Percentiles rank a stretch among this genome's conserved stretches.
phyloP scores from a whole-genome alignment of 2,329 filamentous ascomycete species.

The Curvularia spicifera region DNA sequence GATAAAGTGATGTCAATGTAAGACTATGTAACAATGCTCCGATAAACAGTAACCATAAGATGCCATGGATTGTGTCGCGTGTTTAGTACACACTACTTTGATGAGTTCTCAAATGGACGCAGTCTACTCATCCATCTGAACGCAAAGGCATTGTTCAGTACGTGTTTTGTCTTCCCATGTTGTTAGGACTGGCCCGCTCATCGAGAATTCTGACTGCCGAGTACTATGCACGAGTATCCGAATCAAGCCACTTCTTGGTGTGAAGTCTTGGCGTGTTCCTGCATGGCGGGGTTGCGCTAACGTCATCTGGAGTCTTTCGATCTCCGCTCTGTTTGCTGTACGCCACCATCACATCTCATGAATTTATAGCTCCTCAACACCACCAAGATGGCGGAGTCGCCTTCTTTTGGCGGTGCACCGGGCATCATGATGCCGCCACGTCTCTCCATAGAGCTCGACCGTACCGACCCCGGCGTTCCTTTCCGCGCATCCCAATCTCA shows the following conservation, averaged over 20 bases:
- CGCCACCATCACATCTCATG: constrained; percentile 12
- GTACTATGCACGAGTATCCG: neutral
- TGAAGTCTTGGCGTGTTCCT: constrained; percentile 6
- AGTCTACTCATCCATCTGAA: neutral
- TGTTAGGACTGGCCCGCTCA: neutral
- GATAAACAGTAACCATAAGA: neutral
- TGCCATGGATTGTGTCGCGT: neutral
- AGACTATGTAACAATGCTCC: neutral
- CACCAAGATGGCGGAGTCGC: constrained; percentile 34
- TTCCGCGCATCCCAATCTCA: constrained; percentile 78
- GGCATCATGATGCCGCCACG: constrained; percentile 44
- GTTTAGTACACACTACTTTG: too few species aligned
- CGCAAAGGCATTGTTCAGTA: neutral
- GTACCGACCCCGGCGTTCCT: constrained; percentile 67
- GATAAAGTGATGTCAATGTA: neutral
- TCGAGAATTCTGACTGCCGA: neutral
- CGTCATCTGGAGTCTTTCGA: constrained; percentile 16
- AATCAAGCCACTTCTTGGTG: neutral
- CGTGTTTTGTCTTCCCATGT: neutral
- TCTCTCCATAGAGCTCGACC: constrained; percentile 62
- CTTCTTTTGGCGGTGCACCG: constrained; percentile 16
- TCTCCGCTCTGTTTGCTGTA: constrained; percentile 5
- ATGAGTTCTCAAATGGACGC: neutral
- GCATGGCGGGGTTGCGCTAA: constrained; percentile 12
- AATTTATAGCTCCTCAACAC: constrained; percentile 4